phyloP scores from a whole-genome alignment of 352 stramenopile species.

The Pythium insidiosum region DNA sequence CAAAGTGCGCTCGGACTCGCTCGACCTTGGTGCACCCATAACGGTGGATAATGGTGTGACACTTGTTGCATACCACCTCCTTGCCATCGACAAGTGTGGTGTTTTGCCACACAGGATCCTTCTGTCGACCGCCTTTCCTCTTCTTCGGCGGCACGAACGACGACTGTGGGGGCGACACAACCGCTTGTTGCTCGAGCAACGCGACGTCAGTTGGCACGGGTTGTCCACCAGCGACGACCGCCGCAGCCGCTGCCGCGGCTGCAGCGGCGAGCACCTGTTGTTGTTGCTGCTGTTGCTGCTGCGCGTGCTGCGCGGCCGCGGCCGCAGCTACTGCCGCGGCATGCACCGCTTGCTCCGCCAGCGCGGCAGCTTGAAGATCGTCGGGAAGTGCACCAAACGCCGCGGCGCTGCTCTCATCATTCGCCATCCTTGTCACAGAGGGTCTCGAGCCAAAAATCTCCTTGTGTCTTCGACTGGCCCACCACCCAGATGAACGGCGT shows the following conservation, averaged over 20 bases:
- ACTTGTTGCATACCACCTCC: slow-evolving; percentile 62
- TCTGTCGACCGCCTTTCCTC: slow-evolving; percentile 38
- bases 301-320: slow-evolving; percentile 8
- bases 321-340: slow-evolving; percentile 1
- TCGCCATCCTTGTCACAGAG: slow-evolving; percentile 7
- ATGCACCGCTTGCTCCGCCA: slow-evolving; percentile 11
- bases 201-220: neutral
- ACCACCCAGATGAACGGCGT: too few relatives aligned
- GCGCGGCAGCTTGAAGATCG: slow-evolving; percentile 15
- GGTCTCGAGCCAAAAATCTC: too few relatives aligned
- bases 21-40: slow-evolving; percentile 66
- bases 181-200: too few relatives aligned
- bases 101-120: slow-evolving; percentile 46
- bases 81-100: slow-evolving; percentile 51
- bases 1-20: slow-evolving; percentile 60
- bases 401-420: slow-evolving; percentile 3
- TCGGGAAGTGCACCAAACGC: slow-evolving; percentile 12
- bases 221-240: neutral
- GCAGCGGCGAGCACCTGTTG: neutral
- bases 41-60: slow-evolving; percentile 51
- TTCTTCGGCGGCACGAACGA: slow-evolving; percentile 20
- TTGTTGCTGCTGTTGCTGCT: slow-evolving; percentile 5
- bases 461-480: too few relatives aligned
- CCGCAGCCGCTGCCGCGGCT: neutral
- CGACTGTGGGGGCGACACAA: neutral